Evolutionary conservation across 192 early-diverging fungal species (phyloP).

Genomic region (Endogone sp.): DNA sequence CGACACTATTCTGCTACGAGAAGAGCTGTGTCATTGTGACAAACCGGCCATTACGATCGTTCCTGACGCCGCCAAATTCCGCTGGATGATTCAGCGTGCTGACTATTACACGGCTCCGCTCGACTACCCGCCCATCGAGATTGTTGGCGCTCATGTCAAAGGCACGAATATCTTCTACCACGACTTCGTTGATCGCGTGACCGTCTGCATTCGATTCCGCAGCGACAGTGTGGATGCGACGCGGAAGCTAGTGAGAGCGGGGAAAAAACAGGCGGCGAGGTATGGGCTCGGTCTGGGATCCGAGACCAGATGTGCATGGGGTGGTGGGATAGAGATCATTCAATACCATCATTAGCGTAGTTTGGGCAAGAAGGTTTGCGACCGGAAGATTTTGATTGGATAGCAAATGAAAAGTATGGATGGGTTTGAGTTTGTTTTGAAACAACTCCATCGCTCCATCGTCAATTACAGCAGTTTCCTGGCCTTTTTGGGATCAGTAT

Average conservation of each 20-base stretch:
- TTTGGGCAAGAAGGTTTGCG: constrained; percentile 1
- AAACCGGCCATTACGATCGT: neutral
- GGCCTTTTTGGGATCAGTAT: too few relatives aligned
- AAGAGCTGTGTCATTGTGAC: neutral
- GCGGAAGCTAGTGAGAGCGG: neutral
- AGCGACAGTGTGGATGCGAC: constrained; percentile 8
- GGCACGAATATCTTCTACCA: constrained; percentile 7
- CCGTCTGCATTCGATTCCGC: constrained; percentile 7
- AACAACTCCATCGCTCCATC: too few relatives aligned
- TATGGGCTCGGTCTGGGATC: constrained; percentile 9
- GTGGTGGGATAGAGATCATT: neutral
- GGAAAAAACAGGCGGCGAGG: constrained; percentile 3
- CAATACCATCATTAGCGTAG: neutral
- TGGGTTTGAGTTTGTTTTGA: constrained; percentile 5
- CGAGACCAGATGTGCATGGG: neutral
- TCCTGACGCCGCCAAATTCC: neutral
- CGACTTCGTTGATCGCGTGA: neutral
- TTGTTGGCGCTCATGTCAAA: constrained; percentile 4
- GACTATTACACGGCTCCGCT: neutral
- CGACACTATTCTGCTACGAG: constrained; percentile 1
- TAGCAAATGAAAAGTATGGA: constrained; percentile 9
- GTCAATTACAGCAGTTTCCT: too few relatives aligned
- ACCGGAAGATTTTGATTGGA: neutral
- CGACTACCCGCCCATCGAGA: neutral
- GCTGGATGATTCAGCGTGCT: neutral